Evolutionary conservation across 257 asterid genomes (phyloP).

Genomic region (Jacaranda mimosifolia): DNA sequence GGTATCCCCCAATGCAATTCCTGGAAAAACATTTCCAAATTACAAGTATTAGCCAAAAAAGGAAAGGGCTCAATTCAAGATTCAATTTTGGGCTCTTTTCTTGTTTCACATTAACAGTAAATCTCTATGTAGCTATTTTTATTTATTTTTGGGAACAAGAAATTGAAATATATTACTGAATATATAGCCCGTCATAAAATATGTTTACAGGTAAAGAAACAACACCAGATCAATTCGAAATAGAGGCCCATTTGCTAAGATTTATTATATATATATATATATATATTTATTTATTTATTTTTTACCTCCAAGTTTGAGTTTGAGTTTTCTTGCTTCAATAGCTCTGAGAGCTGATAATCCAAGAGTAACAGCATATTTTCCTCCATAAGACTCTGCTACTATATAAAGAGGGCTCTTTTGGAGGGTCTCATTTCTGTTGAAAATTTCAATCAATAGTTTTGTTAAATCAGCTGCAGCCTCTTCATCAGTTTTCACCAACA

Average conservation of each 20-base stretch:
- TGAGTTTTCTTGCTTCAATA: conserved; percentile 66
- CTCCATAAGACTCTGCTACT: conserved; percentile 97
- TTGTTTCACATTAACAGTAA: neutral
- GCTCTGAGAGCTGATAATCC: conserved; percentile 84
- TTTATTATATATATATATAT: no score
- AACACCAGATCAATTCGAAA: no score
- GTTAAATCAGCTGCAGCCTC: conserved; percentile 91
- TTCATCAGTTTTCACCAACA: conserved; percentile 77
- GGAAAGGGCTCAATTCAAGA: conserved; percentile 11
- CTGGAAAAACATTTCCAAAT: conserved; percentile 34
- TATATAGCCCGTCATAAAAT: no score
- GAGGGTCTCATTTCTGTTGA: conserved; percentile 62
- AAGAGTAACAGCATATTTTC: conserved; percentile 90
- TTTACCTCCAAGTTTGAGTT: conserved; percentile 92
- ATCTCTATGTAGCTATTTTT: neutral
- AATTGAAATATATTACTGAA: no score
- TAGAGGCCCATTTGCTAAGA: neutral
- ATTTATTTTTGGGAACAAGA: no score
- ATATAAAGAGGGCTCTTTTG: conserved; percentile 82
- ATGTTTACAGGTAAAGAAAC: no score
- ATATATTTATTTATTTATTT: no score
- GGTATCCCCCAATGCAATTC: conserved; percentile 88
- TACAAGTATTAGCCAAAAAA: conserved; percentile 1
- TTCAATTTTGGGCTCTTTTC: neutral
- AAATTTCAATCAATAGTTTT: conserved; percentile 66